Evolutionary conservation across 2,329 filamentous ascomycete genomes (phyloP), one percentile per base, ranked within the genome.

Genomic region (Sporothrix pseudoabietina): DNA sequence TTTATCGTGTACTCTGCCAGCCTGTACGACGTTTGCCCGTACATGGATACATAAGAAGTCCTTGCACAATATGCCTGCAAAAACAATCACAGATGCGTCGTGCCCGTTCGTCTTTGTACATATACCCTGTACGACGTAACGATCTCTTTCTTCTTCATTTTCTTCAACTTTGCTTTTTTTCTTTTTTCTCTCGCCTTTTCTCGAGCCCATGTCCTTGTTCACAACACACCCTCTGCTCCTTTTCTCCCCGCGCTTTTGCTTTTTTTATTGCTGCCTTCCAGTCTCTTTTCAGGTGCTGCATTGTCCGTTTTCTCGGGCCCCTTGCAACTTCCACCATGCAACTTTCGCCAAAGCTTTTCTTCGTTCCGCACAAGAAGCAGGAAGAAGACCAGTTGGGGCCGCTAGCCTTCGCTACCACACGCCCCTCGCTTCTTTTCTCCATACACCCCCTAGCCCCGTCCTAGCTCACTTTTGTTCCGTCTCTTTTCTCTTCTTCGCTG

Each of bases 241-340:
- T 32, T 7, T 5, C 52, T 70, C 68, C 52, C 68, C 68, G 52
- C 68, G 68, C 68, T 70, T 71, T 41, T 32, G n/a, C 47, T 47
- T 63, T 59, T 63, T 22, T 59, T 59, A 59, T 59, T 35, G 55
- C 30, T 19, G 12, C 26, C 26, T 19, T 16, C 12, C 4, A 2
- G n/a, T 35, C 1, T 32, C 30, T 57, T 59, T 19, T 26, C 26
- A 26, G 26, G 44, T 49, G 14, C 44, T 19, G 14, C 44, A 49
- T 14, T 49, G 44, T 49, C 44, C 44, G 44, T 19, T 19, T 19
- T 16, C 44, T 49, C 44, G 44, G 44, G 44, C 44, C 44, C 44
- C 44, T 49, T 26, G 44, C 14, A 14, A 49, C 44, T 49, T 49
- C 44, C 14, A 5, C 14, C 14, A 19, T 26, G 44, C 14, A 14